Base-by-base conservation (phyloP, 331 rosid species). In the Phaseolus coccineus region DNA sequence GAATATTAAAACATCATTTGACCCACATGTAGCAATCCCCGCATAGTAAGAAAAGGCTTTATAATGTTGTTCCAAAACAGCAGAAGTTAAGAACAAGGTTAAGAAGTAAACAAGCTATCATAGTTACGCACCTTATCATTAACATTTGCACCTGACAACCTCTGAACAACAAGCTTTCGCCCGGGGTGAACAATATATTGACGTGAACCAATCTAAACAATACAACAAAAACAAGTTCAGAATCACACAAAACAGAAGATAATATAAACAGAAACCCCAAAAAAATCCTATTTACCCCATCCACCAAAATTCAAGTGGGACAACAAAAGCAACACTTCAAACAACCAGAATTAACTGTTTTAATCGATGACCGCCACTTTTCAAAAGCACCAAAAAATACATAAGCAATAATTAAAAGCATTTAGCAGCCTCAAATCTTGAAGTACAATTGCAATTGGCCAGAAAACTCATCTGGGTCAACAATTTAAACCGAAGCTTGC, bases 111-210 rank as follows among this genome's bases (percentile, higher is more conserved):
- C 42, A 83, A 71, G 27, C 24, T 46, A 2, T 9, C 47, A 42
- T 2, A 9, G 47, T 42, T 40, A 71, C 15, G 59, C 52, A 95
- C 99, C 99, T 91, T 90, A 87, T 96, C 99, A 65, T 93, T 77
- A 51, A 87, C 97, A 44, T 85, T 86, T 14, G 93, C 98, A 19
- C 87, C 99, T 86, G 93, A 90, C 73, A 96, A 94, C 84, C 97
- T 87, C 89, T 96, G 98, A 47, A 91, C 89, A 77, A 83, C 67
- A 8, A 96, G 78, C 80, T 69, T 90, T 14, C 99, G 92, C 47
- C 99, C 99, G 7, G 99, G 98, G 77, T 93, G 89, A 65, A 96
- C 99, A 66, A 96, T 96, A 82, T 91, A 96, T 33, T 96, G 99
- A 24, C 97, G 96, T 39, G 88, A 83, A 33, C 99, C 99, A 69